Conservation (phyloP, 495 filamentous ascomycete genomes). For the Trichoderma orchidacearum region DNA sequence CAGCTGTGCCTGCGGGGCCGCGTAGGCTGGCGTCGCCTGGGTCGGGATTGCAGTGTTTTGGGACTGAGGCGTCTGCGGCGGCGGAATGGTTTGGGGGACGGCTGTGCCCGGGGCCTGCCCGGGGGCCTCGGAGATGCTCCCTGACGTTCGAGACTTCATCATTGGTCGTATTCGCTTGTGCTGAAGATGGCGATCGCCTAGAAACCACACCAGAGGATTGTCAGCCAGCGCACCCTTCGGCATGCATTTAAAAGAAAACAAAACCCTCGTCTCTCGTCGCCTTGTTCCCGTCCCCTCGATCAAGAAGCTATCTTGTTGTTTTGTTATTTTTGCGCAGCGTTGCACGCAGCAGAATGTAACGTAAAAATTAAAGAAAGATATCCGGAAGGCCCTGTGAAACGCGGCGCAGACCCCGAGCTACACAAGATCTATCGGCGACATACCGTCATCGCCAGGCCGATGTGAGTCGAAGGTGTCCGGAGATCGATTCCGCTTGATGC, state of each 20-base stretch:
- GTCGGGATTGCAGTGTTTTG: conserved; percentile 54
- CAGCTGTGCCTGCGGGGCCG: conserved; percentile 38
- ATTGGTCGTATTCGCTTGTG: conserved; percentile 82
- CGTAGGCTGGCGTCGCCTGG: conserved; percentile 29
- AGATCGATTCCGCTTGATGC: conserved; percentile 86
- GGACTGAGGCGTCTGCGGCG: conserved; percentile 68
- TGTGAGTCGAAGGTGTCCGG: conserved; percentile 37
- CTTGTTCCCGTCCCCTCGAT: background rate
- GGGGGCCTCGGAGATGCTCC: conserved; percentile 30
- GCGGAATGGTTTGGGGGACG: conserved; percentile 33
- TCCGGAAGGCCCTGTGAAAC: background rate
- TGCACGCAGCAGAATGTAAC: conserved; percentile 20
- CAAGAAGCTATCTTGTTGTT: conserved; percentile 24
- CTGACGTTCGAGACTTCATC: conserved; percentile 39
- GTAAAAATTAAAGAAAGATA: background rate
- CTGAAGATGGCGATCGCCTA: conserved; percentile 44
- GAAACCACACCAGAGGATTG: conserved; percentile 1
- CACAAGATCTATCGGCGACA: conserved; percentile 35
- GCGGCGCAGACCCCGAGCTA: conserved; percentile 13
- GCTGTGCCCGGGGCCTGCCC: conserved; percentile 39
- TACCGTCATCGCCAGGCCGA: conserved; percentile 65
- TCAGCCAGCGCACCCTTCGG: background rate
- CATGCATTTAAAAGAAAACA: background rate
- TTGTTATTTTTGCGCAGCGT: conserved; percentile 16
- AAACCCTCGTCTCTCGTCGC: background rate